Base-by-base conservation (phyloP, 371 early-diverging fungal species). In the Saksenaea oblongispora region DNA sequence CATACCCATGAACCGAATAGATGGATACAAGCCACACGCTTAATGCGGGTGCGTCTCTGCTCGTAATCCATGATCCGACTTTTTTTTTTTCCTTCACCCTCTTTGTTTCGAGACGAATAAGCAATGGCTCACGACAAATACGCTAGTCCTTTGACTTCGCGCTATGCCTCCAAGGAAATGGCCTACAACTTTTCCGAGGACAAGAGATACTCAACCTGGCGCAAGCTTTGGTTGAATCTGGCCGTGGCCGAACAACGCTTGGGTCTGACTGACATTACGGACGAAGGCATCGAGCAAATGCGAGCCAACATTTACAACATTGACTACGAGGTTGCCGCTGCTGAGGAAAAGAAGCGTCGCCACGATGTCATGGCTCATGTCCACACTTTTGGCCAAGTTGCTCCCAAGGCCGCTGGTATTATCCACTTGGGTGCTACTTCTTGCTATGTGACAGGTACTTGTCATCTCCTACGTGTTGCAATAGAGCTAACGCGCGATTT, bases 291-390 rank as follows among this genome's bases (percentile, higher is more conserved):
- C 58, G 84, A 87, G 37, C 87, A 97, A 82, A 97, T 98, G 98
- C 80, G 90, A 69, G 87, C 83, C 58, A 89, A 97, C 79, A 62
- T 96, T 56, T 80, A 77, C 70, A 87, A 93, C 70, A 96, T 96
- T 74, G 98, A 98, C 83, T 98, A 93, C 72, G 84, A 69, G 37
- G 69, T 95, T 59, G 97, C 96, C 57, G 92, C 91, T 55, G 92
- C 81, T 36, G 98, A 98, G 77, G 98, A 98, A 76, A 91, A 92
- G 87, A 87, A 88, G 66, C 88, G 97, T 44, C 88, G 98, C 39
- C 98, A 98, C 81, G 98, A 98, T 76, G 98, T 98, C 34, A 98
- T 98, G 98, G 97, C 95, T 26, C 96, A 95, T 63, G 95, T 95
- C n/a, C 96, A 97, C 75, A 91, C 96, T 7, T 98, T 95, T 82